These are phyloP conservation scores for Puccinia hordei DNA, from an alignment of 1,284 basidiomycete genomes.

Conservation along the genomic window DNA sequence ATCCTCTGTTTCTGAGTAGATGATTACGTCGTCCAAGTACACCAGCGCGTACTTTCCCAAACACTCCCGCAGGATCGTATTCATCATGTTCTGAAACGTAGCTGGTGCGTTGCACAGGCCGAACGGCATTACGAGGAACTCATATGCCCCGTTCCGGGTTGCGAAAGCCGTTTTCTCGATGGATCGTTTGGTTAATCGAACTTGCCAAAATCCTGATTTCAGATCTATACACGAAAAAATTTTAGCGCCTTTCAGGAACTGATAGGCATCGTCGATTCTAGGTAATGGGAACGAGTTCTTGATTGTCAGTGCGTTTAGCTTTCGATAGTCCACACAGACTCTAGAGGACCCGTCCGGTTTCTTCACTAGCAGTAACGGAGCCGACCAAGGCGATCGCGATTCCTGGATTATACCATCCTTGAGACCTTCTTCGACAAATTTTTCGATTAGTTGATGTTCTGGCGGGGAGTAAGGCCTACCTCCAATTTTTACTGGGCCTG, in stretches of 20 bases:
- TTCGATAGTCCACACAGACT: neutral
- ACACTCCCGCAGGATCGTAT: neutral
- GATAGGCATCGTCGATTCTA: neutral
- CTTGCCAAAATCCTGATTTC: neutral
- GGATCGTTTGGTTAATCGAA: neutral
- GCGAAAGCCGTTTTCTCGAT: neutral
- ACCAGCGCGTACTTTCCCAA: neutral
- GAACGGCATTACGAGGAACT: neutral
- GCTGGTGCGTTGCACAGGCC: too few relatives aligned
- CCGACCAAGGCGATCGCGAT: too few relatives aligned
- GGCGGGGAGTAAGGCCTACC: too few relatives aligned
- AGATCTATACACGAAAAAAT: neutral
- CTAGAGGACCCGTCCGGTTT: too few relatives aligned
- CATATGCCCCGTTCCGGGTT: neutral
- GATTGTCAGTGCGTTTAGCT: neutral
- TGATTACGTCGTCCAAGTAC: slow-evolving; percentile 3
- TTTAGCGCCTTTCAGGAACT: neutral
- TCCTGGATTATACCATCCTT: too few relatives aligned
- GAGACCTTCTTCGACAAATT: too few relatives aligned
- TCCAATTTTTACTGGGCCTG: too few relatives aligned
- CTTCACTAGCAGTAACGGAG: too few relatives aligned
- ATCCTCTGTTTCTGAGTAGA: neutral
- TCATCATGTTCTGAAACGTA: neutral
- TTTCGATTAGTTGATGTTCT: too few relatives aligned
- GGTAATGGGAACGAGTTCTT: slow-evolving; percentile 8